Evolutionary conservation across 1,284 basidiomycete species (phyloP).

Genomic region (Cryptococcus sp.): DNA sequence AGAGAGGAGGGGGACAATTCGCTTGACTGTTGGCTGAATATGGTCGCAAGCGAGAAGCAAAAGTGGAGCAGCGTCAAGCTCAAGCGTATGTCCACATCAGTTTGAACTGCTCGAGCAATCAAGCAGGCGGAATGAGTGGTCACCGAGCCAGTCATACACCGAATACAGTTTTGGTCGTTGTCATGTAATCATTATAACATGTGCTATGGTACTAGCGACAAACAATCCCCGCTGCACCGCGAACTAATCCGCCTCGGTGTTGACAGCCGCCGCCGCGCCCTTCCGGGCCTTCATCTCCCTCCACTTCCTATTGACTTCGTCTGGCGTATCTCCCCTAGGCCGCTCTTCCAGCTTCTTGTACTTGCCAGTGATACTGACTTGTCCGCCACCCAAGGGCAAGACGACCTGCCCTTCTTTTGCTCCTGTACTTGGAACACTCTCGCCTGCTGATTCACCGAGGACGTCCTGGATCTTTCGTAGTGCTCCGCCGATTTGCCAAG

Average conservation of each 20-base stretch:
- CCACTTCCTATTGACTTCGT: conserved; percentile 76
- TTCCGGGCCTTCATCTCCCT: conserved; percentile 49
- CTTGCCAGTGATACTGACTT: conserved; percentile 61
- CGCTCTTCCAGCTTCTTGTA: conserved; percentile 70
- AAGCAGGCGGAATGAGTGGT: no score
- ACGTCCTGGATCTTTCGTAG: conserved; percentile 28
- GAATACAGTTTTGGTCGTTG: no score
- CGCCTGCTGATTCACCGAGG: conserved; percentile 38
- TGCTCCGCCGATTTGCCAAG: conserved; percentile 62
- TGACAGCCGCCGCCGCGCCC: conserved; percentile 3
- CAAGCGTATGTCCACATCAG: no score
- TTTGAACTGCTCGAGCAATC: no score
- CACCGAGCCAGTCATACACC: background rate
- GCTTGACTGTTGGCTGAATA: no score
- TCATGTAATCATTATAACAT: no score
- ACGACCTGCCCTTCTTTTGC: conserved; percentile 8
- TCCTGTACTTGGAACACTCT: conserved; percentile 23
- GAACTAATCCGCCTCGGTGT: background rate
- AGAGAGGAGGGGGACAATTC: no score
- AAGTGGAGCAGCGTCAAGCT: no score
- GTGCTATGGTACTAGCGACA: conserved; percentile 3
- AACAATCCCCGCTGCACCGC: conserved; percentile 1
- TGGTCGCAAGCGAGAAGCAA: no score
- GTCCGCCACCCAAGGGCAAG: conserved; percentile 74
- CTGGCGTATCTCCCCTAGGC: conserved; percentile 68